Base-by-base conservation (phyloP, 1,139 yeast genomes). In the Candida tropicalis region DNA sequence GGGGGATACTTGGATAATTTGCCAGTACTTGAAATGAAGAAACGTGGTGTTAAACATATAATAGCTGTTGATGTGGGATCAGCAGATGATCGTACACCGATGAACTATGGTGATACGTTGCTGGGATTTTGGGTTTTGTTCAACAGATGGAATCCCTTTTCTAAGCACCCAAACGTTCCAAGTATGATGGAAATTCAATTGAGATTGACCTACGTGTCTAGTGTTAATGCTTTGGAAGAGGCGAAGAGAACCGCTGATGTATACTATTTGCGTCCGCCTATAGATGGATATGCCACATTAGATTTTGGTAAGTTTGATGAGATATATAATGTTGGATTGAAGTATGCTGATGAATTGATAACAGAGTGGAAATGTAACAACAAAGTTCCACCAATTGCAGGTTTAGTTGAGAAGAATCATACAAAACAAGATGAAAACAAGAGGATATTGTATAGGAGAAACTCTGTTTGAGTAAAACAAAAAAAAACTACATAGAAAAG, bases 51-150 rank as follows among this genome's bases (percentile, higher is more conserved):
- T 4, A 83, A 84, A 45, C 79, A 86, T 37, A 84, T 93, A 23
- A 82, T 93, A 59, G 98, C 99, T 0, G 95, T 91, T n/a, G 99
- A 93, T 63, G 99, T 93, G 35, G 99, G 99, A 0, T 87, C 97
- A 2, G 86, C 85, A 9, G 98, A 93, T 60, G 98, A 91, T 55
- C 76, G 93, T 40, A 84, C 96, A 0, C 95, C 96, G 3, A 83
- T 88, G 93, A 72, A 76, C 39, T 93, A 90, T 60, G 99, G 99
- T 3, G 99, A 93, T 60, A 85, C 97, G 0, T 69, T 93, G 36
- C 87, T 95, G 45, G 99, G 99, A 2, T 70, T 86, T 40, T 90
- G 98, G 97, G 97, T 89, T 6, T 56, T 93, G 10, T 66, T 89
- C 47, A 93, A 93, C 63, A 73, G 96, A 45, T 82, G 95, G 84